A percentile compares a stretch with the other conserved stretches of the same genome.
Evolutionary conservation across 1,139 yeast species (phyloP).

Genomic region (Kodamaea suecica): DNA sequence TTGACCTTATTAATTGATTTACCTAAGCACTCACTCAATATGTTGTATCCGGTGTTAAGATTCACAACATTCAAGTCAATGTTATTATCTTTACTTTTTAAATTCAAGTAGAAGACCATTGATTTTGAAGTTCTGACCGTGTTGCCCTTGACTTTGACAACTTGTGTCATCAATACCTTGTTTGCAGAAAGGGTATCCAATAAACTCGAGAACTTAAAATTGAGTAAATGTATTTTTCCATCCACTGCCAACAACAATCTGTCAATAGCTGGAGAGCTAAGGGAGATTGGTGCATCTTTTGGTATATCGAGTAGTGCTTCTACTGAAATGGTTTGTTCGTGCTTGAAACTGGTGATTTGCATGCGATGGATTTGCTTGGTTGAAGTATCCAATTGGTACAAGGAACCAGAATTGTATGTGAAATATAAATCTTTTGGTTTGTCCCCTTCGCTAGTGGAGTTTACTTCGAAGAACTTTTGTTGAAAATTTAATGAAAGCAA

Average conservation of each 20-base stretch:
- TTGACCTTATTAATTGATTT: conserved; percentile 43
- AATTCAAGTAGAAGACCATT: conserved; percentile 41
- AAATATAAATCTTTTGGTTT: conserved; percentile 12
- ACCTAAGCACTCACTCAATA: conserved; percentile 69
- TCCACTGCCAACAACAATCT: conserved; percentile 43
- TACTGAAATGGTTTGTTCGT: conserved; percentile 21
- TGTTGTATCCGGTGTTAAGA: conserved; percentile 67
- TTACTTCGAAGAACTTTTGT: conserved; percentile 20
- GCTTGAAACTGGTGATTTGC: conserved; percentile 23
- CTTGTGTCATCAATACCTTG: conserved; percentile 30
- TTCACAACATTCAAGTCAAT: conserved; percentile 46
- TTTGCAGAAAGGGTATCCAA: conserved; percentile 35
- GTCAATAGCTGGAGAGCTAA: conserved; percentile 41
- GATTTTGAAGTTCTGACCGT: conserved; percentile 40
- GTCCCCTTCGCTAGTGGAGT: conserved; percentile 11
- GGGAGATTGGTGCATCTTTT: conserved; percentile 17
- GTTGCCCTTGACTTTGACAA: conserved; percentile 42
- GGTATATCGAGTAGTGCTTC: conserved; percentile 17
- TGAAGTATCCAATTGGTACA: conserved; percentile 25
- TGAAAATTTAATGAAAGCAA: conserved; percentile 22
- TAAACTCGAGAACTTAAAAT: conserved; percentile 42
- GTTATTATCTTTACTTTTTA: conserved; percentile 42
- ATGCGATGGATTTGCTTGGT: conserved; percentile 19
- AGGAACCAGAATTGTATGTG: conserved; percentile 25
- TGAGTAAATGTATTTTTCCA: conserved; percentile 40